Evolutionary conservation across 176 grass and related monocot genomes (phyloP).

Genomic region (Pontederia crassipes): DNA sequence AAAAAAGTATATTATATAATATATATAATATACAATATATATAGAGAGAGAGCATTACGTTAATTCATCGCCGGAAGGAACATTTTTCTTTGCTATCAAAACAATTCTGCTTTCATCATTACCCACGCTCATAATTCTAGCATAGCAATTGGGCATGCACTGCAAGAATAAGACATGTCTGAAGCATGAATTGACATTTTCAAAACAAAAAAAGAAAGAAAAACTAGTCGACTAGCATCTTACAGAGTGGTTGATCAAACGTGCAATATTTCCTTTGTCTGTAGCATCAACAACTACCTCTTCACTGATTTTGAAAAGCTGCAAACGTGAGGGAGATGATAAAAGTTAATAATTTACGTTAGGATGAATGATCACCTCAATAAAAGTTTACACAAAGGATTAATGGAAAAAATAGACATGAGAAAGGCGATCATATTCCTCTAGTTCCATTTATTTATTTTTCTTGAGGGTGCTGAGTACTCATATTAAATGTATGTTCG

Average conservation of each 20-base stretch:
- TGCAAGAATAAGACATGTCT: conserved; percentile 25
- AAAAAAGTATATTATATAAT: too few species aligned
- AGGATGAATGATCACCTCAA: too few species aligned
- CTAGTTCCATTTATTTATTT: too few species aligned
- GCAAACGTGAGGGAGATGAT: neutral
- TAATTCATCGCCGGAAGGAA: conserved; percentile 74
- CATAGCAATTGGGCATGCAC: conserved; percentile 98
- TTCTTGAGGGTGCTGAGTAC: too few species aligned
- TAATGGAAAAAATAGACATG: neutral
- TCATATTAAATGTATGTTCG: too few species aligned
- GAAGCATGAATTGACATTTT: neutral
- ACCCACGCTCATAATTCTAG: conserved; percentile 96
- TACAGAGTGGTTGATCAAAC: conserved; percentile 98
- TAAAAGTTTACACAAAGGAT: too few species aligned
- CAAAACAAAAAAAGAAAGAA: neutral
- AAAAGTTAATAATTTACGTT: too few species aligned
- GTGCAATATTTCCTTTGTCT: conserved; percentile 88
- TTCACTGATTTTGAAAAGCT: conserved; percentile 99
- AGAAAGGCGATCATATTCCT: too few species aligned
- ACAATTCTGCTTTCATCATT: conserved; percentile 92
- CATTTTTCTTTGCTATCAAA: conserved; percentile 91
- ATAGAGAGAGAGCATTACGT: conserved; percentile 35
- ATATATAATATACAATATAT: too few species aligned
- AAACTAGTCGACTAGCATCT: conserved; percentile 17
- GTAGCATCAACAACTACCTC: conserved; percentile 99